A percentile compares a stretch with the other conserved stretches of the same genome.
phyloP scores from a whole-genome alignment of 1,284 basidiomycete species.

The Ceratobasidium sp. region DNA sequence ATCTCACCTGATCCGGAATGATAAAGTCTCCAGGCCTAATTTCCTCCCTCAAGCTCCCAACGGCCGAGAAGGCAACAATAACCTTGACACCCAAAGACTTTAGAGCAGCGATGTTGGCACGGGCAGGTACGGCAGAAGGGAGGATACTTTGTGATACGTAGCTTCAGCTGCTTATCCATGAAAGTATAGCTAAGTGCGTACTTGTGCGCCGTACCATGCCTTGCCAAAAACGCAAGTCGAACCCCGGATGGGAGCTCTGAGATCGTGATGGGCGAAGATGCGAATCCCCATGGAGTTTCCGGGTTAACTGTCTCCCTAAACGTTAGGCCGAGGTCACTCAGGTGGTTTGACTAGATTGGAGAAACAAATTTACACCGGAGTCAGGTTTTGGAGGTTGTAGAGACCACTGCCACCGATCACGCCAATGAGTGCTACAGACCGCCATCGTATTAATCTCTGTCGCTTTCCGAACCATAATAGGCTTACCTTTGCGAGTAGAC shows the following conservation, averaged over 20 bases:
- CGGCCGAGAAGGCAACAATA: conserved; percentile 93
- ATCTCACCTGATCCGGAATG: conserved; percentile 72
- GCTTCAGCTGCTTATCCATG: background rate
- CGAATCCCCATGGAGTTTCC: conserved; percentile 89
- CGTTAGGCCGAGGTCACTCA: background rate
- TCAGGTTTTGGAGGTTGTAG: conserved; percentile 90
- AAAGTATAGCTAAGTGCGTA: conserved; percentile 46
- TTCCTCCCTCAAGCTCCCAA: conserved; percentile 95
- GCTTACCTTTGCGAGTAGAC: background rate
- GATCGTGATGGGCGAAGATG: conserved; percentile 91
- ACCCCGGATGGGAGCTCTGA: conserved; percentile 78
- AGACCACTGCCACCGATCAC: conserved; percentile 86
- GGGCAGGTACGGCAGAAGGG: conserved; percentile 79
- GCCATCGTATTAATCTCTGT: background rate
- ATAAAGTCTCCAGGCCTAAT: conserved; percentile 90
- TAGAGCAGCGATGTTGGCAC: conserved; percentile 95
- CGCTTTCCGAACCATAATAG: background rate
- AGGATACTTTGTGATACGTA: conserved; percentile 48
- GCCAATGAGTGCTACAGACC: conserved; percentile 69
- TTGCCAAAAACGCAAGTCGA: conserved; percentile 88
- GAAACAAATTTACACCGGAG: conserved; percentile 64
- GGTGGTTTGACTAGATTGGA: conserved; percentile 8
- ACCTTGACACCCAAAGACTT: conserved; percentile 90
- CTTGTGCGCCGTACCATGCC: conserved; percentile 83
- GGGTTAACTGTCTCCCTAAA: conserved; percentile 71